phyloP scores from a whole-genome alignment of 148 eudicot species.

The Camellia sinensis region DNA sequence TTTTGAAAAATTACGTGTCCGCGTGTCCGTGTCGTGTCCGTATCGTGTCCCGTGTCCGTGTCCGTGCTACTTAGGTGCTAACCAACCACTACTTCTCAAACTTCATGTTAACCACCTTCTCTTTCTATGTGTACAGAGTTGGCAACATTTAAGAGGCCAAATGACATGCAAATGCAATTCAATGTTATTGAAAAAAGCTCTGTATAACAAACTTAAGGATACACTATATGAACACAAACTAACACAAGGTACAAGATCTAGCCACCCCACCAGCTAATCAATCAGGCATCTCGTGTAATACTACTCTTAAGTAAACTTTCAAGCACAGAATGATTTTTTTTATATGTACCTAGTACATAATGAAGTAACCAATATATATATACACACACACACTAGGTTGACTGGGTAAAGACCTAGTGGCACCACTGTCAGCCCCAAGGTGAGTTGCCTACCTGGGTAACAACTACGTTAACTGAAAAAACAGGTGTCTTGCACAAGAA shows the following conservation, averaged over 20 bases:
- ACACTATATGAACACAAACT: neutral
- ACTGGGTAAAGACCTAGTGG: neutral
- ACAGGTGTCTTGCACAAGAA: neutral
- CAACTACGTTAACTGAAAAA: neutral
- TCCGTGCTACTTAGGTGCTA: too few relatives aligned
- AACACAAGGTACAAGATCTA: neutral
- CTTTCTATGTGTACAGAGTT: neutral
- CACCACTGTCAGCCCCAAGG: neutral
- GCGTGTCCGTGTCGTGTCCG: too few relatives aligned
- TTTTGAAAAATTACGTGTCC: too few relatives aligned
- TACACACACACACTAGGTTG: too few relatives aligned
- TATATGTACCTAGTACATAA: constrained; percentile 23
- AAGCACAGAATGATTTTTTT: neutral
- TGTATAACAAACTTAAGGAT: neutral
- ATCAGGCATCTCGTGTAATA: neutral
- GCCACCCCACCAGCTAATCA: neutral
- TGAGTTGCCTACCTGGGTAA: neutral
- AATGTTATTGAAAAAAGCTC: constrained; percentile 18
- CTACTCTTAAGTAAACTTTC: constrained; percentile 3
- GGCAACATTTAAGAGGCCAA: neutral
- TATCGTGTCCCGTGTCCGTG: too few relatives aligned
- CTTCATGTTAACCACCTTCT: neutral
- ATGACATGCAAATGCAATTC: constrained; percentile 7
- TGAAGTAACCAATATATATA: neutral
- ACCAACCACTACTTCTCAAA: constrained; percentile 24